Evolutionary conservation across 306 rosid species (phyloP).

Genomic region (Medicago arabica): DNA sequence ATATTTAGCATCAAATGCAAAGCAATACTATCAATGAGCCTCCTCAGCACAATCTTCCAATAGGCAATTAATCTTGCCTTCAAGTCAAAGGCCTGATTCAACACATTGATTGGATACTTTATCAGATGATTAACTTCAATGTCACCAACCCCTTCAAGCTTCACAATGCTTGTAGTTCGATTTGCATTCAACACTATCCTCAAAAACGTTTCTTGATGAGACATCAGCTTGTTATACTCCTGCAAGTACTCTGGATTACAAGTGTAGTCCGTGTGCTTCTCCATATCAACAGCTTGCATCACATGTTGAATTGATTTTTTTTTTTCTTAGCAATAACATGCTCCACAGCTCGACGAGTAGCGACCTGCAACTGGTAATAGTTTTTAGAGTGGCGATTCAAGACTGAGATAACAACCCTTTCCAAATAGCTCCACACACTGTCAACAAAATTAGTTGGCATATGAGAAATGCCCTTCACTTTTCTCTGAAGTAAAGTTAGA

Average conservation of each 20-base stretch:
- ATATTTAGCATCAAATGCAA: slow-evolving; percentile 49
- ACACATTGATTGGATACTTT: background rate
- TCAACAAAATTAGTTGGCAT: slow-evolving; percentile 46
- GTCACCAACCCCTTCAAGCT: slow-evolving; percentile 46
- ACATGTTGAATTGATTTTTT: slow-evolving; percentile 36
- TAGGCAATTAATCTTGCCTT: slow-evolving; percentile 54
- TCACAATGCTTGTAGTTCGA: background rate
- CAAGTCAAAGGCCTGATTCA: slow-evolving; percentile 56
- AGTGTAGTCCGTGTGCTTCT: slow-evolving; percentile 54
- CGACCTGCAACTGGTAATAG: slow-evolving; percentile 52
- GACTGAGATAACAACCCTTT: slow-evolving; percentile 35
- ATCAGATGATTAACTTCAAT: slow-evolving; percentile 39
- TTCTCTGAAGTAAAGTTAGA: slow-evolving; percentile 34
- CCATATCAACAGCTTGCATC: slow-evolving; percentile 52
- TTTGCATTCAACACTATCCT: background rate
- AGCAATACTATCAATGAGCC: slow-evolving; percentile 54
- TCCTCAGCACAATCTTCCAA: slow-evolving; percentile 58
- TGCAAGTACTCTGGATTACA: slow-evolving; percentile 45
- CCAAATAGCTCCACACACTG: slow-evolving; percentile 52
- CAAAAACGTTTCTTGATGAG: slow-evolving; percentile 38
- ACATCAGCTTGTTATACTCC: slow-evolving; percentile 44
- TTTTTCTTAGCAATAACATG: slow-evolving; percentile 43
- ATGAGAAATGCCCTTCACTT: slow-evolving; percentile 35
- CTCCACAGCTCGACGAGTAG: slow-evolving; percentile 25
- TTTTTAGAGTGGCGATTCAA: slow-evolving; percentile 31